Conservation (phyloP, 1,284 basidiomycete genomes). For the Tilletia horrida region DNA sequence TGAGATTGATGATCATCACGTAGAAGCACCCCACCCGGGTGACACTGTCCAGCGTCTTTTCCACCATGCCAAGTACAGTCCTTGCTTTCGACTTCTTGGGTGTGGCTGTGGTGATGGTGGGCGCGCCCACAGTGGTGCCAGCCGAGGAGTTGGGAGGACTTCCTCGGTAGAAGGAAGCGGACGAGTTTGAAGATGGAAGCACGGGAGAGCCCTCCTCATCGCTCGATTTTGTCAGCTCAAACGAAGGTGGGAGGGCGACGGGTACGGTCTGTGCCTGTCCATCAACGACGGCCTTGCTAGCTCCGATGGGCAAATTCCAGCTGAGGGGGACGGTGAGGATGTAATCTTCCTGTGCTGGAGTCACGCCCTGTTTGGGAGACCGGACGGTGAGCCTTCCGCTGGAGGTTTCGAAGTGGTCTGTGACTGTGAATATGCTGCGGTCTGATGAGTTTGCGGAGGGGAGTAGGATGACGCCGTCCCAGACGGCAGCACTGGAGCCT, state of each 20-base stretch:
- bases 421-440: constrained; percentile 37
- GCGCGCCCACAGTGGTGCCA: background rate
- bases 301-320: constrained; percentile 41
- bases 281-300: constrained; percentile 40
- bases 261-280: constrained; percentile 41
- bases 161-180: background rate
- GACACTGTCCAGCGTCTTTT: constrained; percentile 40
- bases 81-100: constrained; percentile 26
- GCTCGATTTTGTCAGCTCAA: constrained; percentile 43
- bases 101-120: background rate
- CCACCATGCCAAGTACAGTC: constrained; percentile 36
- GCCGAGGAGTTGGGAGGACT: constrained; percentile 2
- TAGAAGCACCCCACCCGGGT: constrained; percentile 50
- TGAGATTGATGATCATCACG: constrained; percentile 37
- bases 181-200: background rate
- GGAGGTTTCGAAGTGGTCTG: constrained; percentile 36
- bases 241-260: constrained; percentile 45
- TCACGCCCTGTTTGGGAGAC: background rate
- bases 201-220: constrained; percentile 19
- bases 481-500: constrained; percentile 43
- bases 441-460: constrained; percentile 35
- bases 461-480: constrained; percentile 43
- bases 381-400: constrained; percentile 10
- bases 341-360: constrained; percentile 27
- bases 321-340: constrained; percentile 41